Evolutionary conservation across 2,329 filamentous ascomycete species (phyloP).

Genomic region (Diplodia corticola): DNA sequence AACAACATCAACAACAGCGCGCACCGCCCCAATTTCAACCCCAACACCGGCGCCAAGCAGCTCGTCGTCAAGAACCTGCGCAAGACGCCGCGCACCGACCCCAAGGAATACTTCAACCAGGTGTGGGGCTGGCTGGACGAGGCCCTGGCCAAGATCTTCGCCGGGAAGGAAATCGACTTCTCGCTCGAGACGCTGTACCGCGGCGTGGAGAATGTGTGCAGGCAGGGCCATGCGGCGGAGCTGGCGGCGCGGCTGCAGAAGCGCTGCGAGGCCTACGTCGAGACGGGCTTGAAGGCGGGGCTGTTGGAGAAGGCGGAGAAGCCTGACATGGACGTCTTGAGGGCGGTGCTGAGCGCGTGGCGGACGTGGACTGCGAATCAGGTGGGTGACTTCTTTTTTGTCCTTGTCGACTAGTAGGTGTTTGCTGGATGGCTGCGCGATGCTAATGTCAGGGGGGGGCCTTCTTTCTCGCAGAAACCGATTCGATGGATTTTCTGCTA

Average conservation of each 20-base stretch:
- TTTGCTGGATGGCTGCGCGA: neutral
- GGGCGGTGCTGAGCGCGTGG: constrained; percentile 66
- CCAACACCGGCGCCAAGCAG: constrained; percentile 76
- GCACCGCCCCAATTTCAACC: constrained; percentile 60
- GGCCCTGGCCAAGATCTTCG: constrained; percentile 74
- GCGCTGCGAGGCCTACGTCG: constrained; percentile 66
- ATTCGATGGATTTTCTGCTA: constrained; percentile 92
- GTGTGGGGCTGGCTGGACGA: constrained; percentile 72
- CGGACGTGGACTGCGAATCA: constrained; percentile 74
- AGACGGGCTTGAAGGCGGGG: constrained; percentile 55
- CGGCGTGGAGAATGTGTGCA: constrained; percentile 87
- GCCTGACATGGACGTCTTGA: constrained; percentile 65
- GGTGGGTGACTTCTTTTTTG: constrained; percentile 50
- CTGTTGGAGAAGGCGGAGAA: constrained; percentile 59
- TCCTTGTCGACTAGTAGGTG: neutral
- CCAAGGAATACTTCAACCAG: constrained; percentile 75
- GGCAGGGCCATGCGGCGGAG: constrained; percentile 69
- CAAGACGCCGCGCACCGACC: constrained; percentile 61
- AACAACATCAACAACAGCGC: constrained; percentile 23
- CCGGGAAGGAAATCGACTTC: constrained; percentile 56
- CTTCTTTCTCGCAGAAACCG: constrained; percentile 55
- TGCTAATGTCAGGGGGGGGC: neutral
- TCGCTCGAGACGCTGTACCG: constrained; percentile 90
- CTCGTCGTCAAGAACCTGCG: constrained; percentile 93
- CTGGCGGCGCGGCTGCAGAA: constrained; percentile 67